phyloP scores from a whole-genome alignment of 2,329 filamentous ascomycete species.

The Neonectria coccinea region DNA sequence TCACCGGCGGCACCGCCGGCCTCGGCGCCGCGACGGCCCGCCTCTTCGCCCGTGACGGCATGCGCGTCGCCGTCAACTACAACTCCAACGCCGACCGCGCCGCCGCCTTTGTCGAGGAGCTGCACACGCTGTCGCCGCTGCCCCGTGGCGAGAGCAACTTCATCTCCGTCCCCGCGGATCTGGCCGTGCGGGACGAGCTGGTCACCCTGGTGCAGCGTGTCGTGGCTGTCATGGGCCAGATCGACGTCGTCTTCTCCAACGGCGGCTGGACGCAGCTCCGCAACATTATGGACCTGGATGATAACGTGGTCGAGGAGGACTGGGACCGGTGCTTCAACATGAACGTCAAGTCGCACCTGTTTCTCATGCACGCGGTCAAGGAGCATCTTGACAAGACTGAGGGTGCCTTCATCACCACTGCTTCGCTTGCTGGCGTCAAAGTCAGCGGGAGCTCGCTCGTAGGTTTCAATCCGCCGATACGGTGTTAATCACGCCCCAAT shows the following conservation, averaged over 20 bases:
- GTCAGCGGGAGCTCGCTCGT: constrained; percentile 71
- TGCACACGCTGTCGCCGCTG: constrained; percentile 61
- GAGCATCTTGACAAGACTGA: constrained; percentile 66
- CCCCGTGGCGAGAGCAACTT: constrained; percentile 47
- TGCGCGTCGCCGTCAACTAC: constrained; percentile 81
- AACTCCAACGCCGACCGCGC: constrained; percentile 71
- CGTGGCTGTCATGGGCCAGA: constrained; percentile 66
- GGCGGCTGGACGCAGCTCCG: constrained; percentile 67
- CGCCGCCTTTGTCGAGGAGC: constrained; percentile 65
- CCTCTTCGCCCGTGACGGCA: constrained; percentile 75
- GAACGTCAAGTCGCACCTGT: constrained; percentile 73
- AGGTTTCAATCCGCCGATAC: constrained; percentile 24
- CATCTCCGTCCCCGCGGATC: constrained; percentile 73
- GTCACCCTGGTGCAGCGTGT: constrained; percentile 69
- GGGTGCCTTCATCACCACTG: constrained; percentile 73
- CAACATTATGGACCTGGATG: constrained; percentile 60
- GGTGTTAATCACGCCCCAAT: too few relatives aligned
- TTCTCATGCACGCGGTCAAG: constrained; percentile 67
- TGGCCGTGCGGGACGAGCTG: constrained; percentile 70
- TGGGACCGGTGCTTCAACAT: constrained; percentile 71
- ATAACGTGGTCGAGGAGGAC: constrained; percentile 67
- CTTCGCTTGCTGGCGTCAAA: constrained; percentile 72
- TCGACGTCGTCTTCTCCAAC: constrained; percentile 85
- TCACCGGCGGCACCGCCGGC: constrained; percentile 70
- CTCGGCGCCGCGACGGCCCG: constrained; percentile 76